Conservation (phyloP, 2,329 filamentous ascomycete species). For the Arthrobotrys iridis region DNA sequence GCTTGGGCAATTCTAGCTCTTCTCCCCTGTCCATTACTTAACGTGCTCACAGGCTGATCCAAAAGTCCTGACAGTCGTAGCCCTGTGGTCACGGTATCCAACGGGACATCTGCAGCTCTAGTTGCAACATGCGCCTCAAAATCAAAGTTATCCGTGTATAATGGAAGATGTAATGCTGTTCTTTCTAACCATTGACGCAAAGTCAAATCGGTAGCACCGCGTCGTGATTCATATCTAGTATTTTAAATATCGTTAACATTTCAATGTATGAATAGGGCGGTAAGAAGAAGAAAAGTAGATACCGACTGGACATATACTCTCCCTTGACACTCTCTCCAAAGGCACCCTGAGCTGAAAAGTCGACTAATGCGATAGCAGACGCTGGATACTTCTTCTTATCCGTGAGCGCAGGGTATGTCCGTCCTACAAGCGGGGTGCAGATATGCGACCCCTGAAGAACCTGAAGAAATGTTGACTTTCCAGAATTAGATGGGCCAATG, state of each 20-base stretch:
- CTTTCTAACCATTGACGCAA: conserved; percentile 82
- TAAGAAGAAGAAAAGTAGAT: conserved; percentile 9
- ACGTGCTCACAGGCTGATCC: conserved; percentile 82
- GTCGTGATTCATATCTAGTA: conserved; percentile 88
- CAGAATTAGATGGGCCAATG: conserved; percentile 79
- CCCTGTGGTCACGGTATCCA: conserved; percentile 74
- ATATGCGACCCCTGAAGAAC: conserved; percentile 79
- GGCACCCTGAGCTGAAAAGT: conserved; percentile 73
- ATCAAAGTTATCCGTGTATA: conserved; percentile 66
- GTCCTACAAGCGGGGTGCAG: conserved; percentile 77
- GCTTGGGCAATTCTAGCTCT: conserved; percentile 88
- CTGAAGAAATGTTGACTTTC: conserved; percentile 84
- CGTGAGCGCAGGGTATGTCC: conserved; percentile 81
- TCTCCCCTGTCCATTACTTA: conserved; percentile 93
- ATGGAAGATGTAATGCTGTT: conserved; percentile 80
- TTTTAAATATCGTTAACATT: conserved; percentile 72
- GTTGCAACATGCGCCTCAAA: conserved; percentile 48
- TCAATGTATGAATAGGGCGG: not conserved
- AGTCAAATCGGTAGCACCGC: conserved; percentile 88
- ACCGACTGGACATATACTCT: conserved; percentile 58
- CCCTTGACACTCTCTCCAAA: conserved; percentile 65
- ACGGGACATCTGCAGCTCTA: conserved; percentile 64
- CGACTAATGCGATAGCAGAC: conserved; percentile 82
- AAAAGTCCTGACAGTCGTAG: conserved; percentile 75
- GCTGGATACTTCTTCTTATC: conserved; percentile 66